Percentiles rank a stretch among this genome's conserved stretches.
Evolutionary conservation across 2,329 filamentous ascomycete genomes (phyloP).

Genomic region (Cordyceps militaris): DNA sequence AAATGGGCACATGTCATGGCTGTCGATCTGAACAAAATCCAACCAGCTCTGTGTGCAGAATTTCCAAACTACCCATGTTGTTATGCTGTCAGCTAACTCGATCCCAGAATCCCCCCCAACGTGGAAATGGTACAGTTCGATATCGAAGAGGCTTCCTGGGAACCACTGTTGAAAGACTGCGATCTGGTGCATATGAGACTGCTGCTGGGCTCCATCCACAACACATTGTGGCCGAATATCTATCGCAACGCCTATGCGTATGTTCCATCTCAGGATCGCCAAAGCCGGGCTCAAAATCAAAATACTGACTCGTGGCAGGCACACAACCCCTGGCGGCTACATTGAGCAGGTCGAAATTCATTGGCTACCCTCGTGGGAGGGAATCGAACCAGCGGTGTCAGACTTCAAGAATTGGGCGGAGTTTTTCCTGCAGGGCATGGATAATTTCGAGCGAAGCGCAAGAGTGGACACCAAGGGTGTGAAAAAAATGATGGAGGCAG

Average conservation of each 20-base stretch:
- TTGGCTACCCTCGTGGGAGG: slow-evolving; percentile 65
- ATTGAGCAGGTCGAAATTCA: slow-evolving; percentile 91
- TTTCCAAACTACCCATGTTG: not conserved
- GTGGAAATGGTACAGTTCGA: slow-evolving; percentile 53
- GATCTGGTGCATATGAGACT: slow-evolving; percentile 80
- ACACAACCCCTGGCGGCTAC: slow-evolving; percentile 70
- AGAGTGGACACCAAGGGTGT: slow-evolving; percentile 47
- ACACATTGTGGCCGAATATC: slow-evolving; percentile 58
- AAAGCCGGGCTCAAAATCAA: not conserved
- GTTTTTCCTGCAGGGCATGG: slow-evolving; percentile 61
- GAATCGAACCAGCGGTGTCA: slow-evolving; percentile 52
- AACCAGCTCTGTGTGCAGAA: slow-evolving; percentile 30
- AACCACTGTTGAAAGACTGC: slow-evolving; percentile 42
- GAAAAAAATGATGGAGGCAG: slow-evolving; percentile 52
- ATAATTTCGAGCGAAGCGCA: slow-evolving; percentile 56
- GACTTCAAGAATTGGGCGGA: slow-evolving; percentile 62
- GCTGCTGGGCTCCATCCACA: slow-evolving; percentile 68
- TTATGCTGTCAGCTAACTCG: slow-evolving; percentile 15
- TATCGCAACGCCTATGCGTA: slow-evolving; percentile 65
- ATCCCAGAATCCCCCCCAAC: slow-evolving; percentile 61
- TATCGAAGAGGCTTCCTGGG: slow-evolving; percentile 66
- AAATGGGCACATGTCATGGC: slow-evolving; percentile 27
- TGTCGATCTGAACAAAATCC: slow-evolving; percentile 34
- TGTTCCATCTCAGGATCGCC: slow-evolving; percentile 23
- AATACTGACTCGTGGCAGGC: slow-evolving; percentile 39